Evolutionary conservation across 768 basidiomycete species (phyloP), one percentile per base, ranked within the genome.

Genomic region (Rhodocollybia butyracea): DNA sequence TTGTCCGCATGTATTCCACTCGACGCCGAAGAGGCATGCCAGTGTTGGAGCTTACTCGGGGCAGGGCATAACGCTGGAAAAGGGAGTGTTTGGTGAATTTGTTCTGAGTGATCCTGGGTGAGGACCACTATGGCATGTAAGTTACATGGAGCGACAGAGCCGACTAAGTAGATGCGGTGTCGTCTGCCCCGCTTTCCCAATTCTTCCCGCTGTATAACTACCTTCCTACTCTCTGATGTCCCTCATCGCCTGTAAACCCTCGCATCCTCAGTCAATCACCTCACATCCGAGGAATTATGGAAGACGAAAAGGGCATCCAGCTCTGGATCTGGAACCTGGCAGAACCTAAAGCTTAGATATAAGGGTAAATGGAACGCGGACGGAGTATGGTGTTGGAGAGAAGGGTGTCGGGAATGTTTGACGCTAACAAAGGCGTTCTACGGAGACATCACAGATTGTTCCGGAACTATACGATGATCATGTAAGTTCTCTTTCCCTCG

Each of bases 321-420:
- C n/a, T n/a, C n/a, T n/a, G n/a, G n/a, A n/a, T n/a, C n/a, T n/a
- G n/a, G n/a, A n/a, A n/a, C n/a, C n/a, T 13, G 39, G 39, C 7
- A 17, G n/a, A 54, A 46, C 10, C 30, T 22, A 13, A 70, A 13
- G 61, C 67, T 34, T 13, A 54, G 24, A 32, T 46, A 46, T 38
- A 76, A 76, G 53, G 66, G 66, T 17, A 82, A 77, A 56, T 86
- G 88, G 52, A 93, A 92, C 59, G 73, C 76, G 8, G 81, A 89
- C 24, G 86, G 89, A 1, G 91, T 89, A 3, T 90, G 92, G 89
- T 92, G 91, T 66, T 95, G 91, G 91, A 77, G 84, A 24, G 89
- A 94, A 51, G 77, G 76, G 2, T 93, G 91, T 65, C 69, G 78
- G 65, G 91, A 85, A 34, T 94, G 91, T 65, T 70, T 93, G n/a